phyloP scores from a whole-genome alignment of 2,329 filamentous ascomycete species.

The Claviceps pusilla region DNA sequence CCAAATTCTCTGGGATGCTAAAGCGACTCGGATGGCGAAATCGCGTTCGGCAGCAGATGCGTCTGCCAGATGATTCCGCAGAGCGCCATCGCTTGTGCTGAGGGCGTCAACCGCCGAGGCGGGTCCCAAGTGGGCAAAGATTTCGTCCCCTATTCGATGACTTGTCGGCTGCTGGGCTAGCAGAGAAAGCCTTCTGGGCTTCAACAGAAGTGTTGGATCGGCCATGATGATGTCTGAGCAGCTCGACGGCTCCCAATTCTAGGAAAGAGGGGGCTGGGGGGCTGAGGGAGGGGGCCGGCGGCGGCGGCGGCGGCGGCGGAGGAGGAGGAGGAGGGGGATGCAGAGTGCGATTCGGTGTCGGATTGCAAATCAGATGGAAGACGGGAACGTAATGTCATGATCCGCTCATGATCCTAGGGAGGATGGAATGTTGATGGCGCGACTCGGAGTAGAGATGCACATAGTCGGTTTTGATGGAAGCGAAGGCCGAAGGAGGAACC shows the following conservation, averaged over 20 bases:
- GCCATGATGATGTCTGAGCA: constrained; percentile 14
- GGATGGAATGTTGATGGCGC: constrained; percentile 14
- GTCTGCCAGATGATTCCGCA: constrained; percentile 45
- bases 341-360: background rate
- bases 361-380: background rate
- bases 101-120: constrained; percentile 46
- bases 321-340: background rate
- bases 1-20: constrained; percentile 55
- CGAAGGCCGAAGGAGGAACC: background rate
- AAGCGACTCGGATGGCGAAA: constrained; percentile 54
- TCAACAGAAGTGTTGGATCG: constrained; percentile 18
- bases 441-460: constrained; percentile 6
- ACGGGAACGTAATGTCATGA: constrained; percentile 3
- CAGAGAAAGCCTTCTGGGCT: constrained; percentile 20
- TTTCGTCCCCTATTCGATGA: constrained; percentile 36
- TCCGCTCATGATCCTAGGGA: constrained; percentile 22
- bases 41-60: constrained; percentile 53
- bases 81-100: constrained; percentile 32
- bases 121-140: constrained; percentile 47
- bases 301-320: too few relatives aligned
- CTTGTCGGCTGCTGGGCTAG: constrained; percentile 28
- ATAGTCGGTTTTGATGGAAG: constrained; percentile 5
- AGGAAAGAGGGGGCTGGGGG: background rate
- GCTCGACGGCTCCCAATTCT: background rate
- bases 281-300: background rate